Conservation (phyloP, 2,329 filamentous ascomycete genomes). For the Lasiodiplodia gonubiensis region DNA sequence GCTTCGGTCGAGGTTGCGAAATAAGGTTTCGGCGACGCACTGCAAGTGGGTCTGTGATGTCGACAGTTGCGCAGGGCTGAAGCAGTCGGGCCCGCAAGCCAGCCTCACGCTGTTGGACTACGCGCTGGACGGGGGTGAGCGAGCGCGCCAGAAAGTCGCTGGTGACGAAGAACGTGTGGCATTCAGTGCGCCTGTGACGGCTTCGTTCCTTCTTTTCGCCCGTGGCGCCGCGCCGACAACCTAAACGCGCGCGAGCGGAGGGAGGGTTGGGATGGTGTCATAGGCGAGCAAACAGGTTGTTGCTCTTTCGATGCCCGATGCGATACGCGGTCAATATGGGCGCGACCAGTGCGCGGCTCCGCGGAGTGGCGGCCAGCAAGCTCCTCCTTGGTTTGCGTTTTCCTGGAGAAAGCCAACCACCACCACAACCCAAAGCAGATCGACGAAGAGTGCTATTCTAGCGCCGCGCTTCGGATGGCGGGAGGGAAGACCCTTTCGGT, state of each 20-base stretch:
- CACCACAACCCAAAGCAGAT: no score
- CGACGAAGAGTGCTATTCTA: neutral
- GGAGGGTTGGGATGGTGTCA: neutral
- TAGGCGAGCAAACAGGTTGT: neutral
- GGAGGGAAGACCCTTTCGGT: slow-evolving; percentile 16
- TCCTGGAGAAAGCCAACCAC: slow-evolving; percentile 16
- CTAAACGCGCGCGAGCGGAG: neutral
- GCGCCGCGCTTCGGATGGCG: slow-evolving; percentile 11
- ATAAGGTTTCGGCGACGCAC: slow-evolving; percentile 19
- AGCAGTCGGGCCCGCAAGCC: neutral
- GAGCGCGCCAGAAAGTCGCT: neutral
- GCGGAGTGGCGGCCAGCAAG: neutral
- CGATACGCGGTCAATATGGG: neutral
- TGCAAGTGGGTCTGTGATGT: slow-evolving; percentile 18
- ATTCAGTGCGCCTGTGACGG: neutral
- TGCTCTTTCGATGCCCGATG: slow-evolving; percentile 7
- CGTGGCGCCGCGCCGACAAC: slow-evolving; percentile 1
- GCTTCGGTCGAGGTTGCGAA: slow-evolving; percentile 1
- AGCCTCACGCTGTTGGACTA: neutral
- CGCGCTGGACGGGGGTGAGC: neutral
- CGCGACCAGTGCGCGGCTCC: neutral
- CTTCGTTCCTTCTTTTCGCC: neutral
- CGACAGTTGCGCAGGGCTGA: slow-evolving; percentile 19
- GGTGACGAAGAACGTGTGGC: neutral
- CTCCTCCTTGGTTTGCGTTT: neutral